A percentile compares a stretch with the other conserved stretches of the same genome.
These are phyloP conservation scores for Diaporthe citrichinensis DNA, from an alignment of 2,329 filamentous ascomycete genomes.

Conservation along the genomic window DNA sequence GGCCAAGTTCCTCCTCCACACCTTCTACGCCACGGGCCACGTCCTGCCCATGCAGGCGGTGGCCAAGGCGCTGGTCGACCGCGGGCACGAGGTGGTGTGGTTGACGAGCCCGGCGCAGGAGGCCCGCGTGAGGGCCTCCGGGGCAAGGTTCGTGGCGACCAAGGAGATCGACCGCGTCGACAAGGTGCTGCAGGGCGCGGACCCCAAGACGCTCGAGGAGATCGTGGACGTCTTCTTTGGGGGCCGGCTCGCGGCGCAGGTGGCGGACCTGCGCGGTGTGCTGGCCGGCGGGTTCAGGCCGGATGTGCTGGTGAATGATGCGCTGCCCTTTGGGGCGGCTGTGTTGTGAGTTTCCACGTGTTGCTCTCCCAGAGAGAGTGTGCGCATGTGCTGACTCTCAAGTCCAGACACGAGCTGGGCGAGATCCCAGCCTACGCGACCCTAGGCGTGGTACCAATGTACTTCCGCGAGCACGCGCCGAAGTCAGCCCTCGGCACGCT, in stretches of 20 bases:
- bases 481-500: slow-evolving; percentile 48
- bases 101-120: slow-evolving; percentile 53
- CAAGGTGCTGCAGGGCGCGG: slow-evolving; percentile 46
- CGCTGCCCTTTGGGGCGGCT: slow-evolving; percentile 54
- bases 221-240: slow-evolving; percentile 46
- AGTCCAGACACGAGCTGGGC: slow-evolving; percentile 48
- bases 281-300: slow-evolving; percentile 47
- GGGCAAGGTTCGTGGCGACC: slow-evolving; percentile 53
- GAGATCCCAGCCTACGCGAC: slow-evolving; percentile 52
- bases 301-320: slow-evolving; percentile 55
- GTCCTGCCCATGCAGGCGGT: slow-evolving; percentile 57
- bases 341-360: slow-evolving; percentile 41
- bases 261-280: slow-evolving; percentile 53
- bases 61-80: slow-evolving; percentile 53
- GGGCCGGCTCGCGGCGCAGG: slow-evolving; percentile 52
- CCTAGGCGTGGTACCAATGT: slow-evolving; percentile 55
- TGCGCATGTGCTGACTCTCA: neutral
- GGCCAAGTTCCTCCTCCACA: slow-evolving; percentile 54
- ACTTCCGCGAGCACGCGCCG: slow-evolving; percentile 50
- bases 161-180: slow-evolving; percentile 44
- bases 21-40: slow-evolving; percentile 57
- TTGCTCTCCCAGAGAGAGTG: neutral
- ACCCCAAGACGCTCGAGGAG: slow-evolving; percentile 52
- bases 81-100: slow-evolving; percentile 57
- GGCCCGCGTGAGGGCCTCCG: slow-evolving; percentile 51